Base-by-base conservation (phyloP, 108 stramenopile species). In the Asterionellopsis glacialis region DNA sequence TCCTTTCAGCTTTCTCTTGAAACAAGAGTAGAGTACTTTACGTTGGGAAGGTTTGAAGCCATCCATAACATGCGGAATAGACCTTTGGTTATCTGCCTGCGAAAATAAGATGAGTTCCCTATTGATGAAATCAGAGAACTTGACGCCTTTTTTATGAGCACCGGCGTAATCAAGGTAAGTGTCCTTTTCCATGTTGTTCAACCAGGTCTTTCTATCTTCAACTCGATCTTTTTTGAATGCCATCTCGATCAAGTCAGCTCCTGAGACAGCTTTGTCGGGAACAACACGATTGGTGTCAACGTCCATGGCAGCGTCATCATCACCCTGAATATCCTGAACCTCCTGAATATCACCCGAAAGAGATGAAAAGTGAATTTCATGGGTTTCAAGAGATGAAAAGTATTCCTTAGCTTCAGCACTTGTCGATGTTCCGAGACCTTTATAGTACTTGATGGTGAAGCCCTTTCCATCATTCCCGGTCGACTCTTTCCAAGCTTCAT, bases 11-110 rank as follows among this genome's bases (percentile, higher is more conserved):
- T 98, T 98, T 41, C 97, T 85, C 80, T 98, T 98, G 91, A 99
- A 98, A 68, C 98, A 98, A 16, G 93, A 84, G 70, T 85, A 98
- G 14, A 99, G 79, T 5, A 99, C 96, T 80, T 99, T 99, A 22
- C 99, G 87, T 75, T 98, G 98, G 12, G 95, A 94, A 3, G 98
- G 98, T 77, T 99, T 99, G 62, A 99, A 87, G 0, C 99, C 99
- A 67, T 99, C 99, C 65, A 98, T 72, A 16, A 98, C 58, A 74
- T 85, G 81, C 12, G 97, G 95, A 54, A 99, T 96, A 5, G 95
- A 96, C 22, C 99, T 73, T 13, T 52, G 62, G 67, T 97, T 97
- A 76, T 99, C 99, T 48, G 87, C 87, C 28, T 78, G 61, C 24
- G 95, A 97, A 74, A 98, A 99, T 43, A 97, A 93, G 50, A 97